Percentiles rank a stretch among this genome's conserved stretches.
These are phyloP conservation scores for Sphagnum magellanicum DNA, from an alignment of 228 moss, liverwort and hornwort genomes.

Conservation along the genomic window DNA sequence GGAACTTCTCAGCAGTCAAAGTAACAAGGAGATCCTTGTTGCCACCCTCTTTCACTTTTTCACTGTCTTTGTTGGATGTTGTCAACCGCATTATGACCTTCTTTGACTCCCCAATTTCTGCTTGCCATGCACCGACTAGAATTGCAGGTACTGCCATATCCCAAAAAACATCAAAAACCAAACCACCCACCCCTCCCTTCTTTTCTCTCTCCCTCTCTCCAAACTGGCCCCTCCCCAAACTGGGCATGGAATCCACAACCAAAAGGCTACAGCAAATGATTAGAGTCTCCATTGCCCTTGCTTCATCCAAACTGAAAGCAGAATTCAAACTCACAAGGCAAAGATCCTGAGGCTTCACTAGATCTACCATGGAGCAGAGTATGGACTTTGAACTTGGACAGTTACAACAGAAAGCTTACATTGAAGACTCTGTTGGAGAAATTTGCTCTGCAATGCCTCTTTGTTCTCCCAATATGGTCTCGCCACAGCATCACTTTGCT, in stretches of 20 bases:
- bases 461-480: conserved; percentile 72
- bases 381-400: no score
- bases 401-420: conserved; percentile 26
- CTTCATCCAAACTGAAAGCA: no score
- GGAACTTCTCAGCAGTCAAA: conserved; percentile 75
- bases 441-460: conserved; percentile 60
- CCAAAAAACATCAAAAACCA: neutral
- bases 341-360: no score
- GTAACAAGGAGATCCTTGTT: conserved; percentile 49
- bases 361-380: no score
- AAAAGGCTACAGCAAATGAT: no score
- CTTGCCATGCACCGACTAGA: conserved; percentile 76
- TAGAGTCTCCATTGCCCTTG: no score
- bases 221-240: no score
- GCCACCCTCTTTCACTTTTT: conserved; percentile 3
- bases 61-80: conserved; percentile 7
- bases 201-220: neutral
- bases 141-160: conserved; percentile 51
- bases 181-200: neutral
- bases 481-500: conserved; percentile 81
- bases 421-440: conserved; percentile 70
- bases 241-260: no score
- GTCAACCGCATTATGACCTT: conserved; percentile 73
- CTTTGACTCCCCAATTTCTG: conserved; percentile 49
- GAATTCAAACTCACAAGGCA: no score